Conservation (phyloP, 768 basidiomycete genomes). For the Amanita rubescens region DNA sequence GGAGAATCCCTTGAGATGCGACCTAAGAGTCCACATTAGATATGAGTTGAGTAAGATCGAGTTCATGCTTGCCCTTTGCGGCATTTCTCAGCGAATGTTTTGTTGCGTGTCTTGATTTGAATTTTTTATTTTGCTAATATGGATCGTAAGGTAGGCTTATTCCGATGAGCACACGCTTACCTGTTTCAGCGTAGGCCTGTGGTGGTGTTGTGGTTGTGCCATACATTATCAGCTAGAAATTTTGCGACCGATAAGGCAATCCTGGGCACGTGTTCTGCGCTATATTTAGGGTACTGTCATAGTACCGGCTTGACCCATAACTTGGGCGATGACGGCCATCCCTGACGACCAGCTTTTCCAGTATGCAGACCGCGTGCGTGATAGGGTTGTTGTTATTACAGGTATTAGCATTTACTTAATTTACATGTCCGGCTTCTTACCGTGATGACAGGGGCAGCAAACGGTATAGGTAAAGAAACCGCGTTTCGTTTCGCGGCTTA, state of each 20-base stretch:
- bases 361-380: constrained; percentile 32
- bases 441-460: constrained; percentile 33
- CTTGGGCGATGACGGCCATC: constrained; percentile 44
- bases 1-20: constrained; percentile 46
- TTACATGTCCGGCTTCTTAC: not conserved
- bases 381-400: constrained; percentile 46
- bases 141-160: not conserved
- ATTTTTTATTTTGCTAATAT: constrained; percentile 76
- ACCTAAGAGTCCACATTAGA: constrained; percentile 29
- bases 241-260: not conserved
- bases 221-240: not conserved
- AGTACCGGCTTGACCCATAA: no score
- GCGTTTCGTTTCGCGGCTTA: constrained; percentile 44
- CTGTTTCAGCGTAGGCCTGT: constrained; percentile 30
- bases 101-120: constrained; percentile 86
- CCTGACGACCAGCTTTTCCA: constrained; percentile 39
- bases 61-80: constrained; percentile 57
- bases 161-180: not conserved
- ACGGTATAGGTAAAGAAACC: constrained; percentile 47
- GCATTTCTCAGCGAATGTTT: constrained; percentile 80
- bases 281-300: not conserved
- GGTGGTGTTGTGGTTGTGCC: constrained; percentile 38
- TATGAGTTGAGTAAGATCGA: not conserved
- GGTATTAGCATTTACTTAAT: constrained; percentile 23
- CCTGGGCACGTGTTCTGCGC: not conserved